A percentile compares a stretch with the other conserved stretches of the same genome.
Conservation (phyloP, 2,329 filamentous ascomycete species). For the Trichophyton schoenleinii region DNA sequence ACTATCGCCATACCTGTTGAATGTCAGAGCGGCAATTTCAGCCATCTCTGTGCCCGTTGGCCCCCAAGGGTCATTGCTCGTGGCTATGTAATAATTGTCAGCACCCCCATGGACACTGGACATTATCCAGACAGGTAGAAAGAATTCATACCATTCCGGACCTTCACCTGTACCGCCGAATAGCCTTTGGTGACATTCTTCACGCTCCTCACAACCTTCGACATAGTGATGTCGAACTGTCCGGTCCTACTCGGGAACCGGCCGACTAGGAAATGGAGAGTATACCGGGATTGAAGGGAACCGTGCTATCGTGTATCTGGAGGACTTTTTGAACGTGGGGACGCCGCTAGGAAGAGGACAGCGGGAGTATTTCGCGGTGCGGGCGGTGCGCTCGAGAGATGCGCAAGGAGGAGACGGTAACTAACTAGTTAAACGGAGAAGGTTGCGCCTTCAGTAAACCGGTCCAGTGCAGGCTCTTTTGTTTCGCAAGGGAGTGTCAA, state of each 20-base stretch:
- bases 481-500: neutral
- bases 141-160: slow-evolving; percentile 70
- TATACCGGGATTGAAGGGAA: neutral
- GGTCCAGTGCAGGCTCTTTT: neutral
- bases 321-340: neutral
- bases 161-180: slow-evolving; percentile 91
- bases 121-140: neutral
- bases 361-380: neutral
- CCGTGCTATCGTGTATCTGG: neutral
- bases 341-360: neutral
- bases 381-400: neutral
- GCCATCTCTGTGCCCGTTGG: slow-evolving; percentile 97
- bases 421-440: neutral
- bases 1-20: slow-evolving; percentile 62
- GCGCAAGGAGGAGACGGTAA: neutral
- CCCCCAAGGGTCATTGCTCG: slow-evolving; percentile 97
- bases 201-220: slow-evolving; percentile 90
- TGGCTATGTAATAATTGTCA: slow-evolving; percentile 49
- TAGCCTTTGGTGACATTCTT: slow-evolving; percentile 99
- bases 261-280: neutral
- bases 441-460: neutral
- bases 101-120: neutral
- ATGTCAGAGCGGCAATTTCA: slow-evolving; percentile 95
- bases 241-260: neutral
- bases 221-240: slow-evolving; percentile 48